Evolutionary conservation across 106 monocot genomes (phyloP).

Genomic region (Dactylorhiza incarnata): DNA sequence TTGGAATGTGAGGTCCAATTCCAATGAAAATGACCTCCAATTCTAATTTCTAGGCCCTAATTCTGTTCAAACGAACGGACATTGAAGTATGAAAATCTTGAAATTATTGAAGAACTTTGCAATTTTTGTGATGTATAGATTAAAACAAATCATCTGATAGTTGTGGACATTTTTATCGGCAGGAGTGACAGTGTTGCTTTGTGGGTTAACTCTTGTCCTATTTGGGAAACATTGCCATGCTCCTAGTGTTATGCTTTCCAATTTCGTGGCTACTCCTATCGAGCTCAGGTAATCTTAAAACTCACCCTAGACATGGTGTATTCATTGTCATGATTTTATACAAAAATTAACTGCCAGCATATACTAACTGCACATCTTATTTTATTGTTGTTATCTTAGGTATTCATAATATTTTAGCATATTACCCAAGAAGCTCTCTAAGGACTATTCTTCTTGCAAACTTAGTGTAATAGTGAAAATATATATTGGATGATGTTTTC

Average conservation of each 20-base stretch:
- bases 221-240: conserved; percentile 63
- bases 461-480: not conserved
- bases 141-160: not conserved
- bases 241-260: conserved; percentile 66
- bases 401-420: not conserved
- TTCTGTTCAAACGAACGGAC: too few species aligned
- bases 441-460: not conserved
- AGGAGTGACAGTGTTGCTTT: conserved; percentile 78
- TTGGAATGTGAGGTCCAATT: too few species aligned
- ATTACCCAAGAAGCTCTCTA: not conserved
- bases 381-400: not conserved
- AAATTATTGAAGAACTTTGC: not conserved
- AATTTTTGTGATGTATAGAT: not conserved
- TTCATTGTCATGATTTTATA: not conserved
- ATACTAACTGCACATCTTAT: not conserved
- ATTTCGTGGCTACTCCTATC: conserved; percentile 79
- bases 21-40: too few species aligned
- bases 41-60: too few species aligned
- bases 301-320: not conserved
- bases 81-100: not conserved
- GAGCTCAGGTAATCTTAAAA: conserved; percentile 53
- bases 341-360: not conserved
- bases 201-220: conserved; percentile 68
- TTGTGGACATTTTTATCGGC: conserved; percentile 9
- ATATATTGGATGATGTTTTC: not conserved